A percentile compares a stretch with the other conserved stretches of the same genome.
phyloP scores from a whole-genome alignment of 1,284 basidiomycete species.

The Cryptococcus sp. region DNA sequence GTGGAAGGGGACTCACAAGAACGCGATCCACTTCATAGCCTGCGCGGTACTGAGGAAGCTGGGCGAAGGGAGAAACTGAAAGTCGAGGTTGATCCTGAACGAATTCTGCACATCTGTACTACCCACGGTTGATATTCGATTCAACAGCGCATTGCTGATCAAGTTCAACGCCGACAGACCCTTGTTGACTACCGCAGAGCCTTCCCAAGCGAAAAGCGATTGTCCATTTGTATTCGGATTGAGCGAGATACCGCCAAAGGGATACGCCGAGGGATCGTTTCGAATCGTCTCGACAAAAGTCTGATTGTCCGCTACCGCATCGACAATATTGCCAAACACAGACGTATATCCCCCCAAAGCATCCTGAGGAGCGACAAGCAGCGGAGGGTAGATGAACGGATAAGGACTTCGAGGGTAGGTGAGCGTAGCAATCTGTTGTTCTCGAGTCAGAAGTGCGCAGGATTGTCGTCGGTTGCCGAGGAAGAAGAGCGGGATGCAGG shows the following conservation, averaged over 20 bases:
- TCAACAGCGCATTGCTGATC: slow-evolving; percentile 60
- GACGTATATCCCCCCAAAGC: slow-evolving; percentile 3
- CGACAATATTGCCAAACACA: slow-evolving; percentile 17
- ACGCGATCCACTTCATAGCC: slow-evolving; percentile 30
- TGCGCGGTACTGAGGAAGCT: slow-evolving; percentile 24
- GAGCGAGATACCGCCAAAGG: slow-evolving; percentile 60
- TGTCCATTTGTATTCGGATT: slow-evolving; percentile 48
- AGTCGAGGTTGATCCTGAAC: slow-evolving; percentile 59
- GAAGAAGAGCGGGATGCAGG: slow-evolving; percentile 62
- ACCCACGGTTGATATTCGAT: slow-evolving; percentile 48
- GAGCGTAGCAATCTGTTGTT: slow-evolving; percentile 9
- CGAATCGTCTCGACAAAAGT: slow-evolving; percentile 55
- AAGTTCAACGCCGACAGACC: slow-evolving; percentile 62
- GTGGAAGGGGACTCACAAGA: slow-evolving; percentile 20
- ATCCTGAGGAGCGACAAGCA: slow-evolving; percentile 14
- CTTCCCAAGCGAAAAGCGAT: slow-evolving; percentile 60
- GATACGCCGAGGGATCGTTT: slow-evolving; percentile 52
- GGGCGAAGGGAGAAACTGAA: slow-evolving; percentile 47
- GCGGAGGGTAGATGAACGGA: slow-evolving; percentile 12
- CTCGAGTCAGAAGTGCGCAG: slow-evolving; percentile 41
- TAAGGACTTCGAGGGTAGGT: slow-evolving; percentile 17
- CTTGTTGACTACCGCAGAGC: slow-evolving; percentile 52
- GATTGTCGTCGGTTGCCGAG: slow-evolving; percentile 53
- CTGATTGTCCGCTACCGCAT: slow-evolving; percentile 51
- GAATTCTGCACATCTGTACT: slow-evolving; percentile 50